Evolutionary conservation across 2,329 filamentous ascomycete species (phyloP), one percentile per base, ranked within the genome.

Genomic region (Colletotrichum godetiae): DNA sequence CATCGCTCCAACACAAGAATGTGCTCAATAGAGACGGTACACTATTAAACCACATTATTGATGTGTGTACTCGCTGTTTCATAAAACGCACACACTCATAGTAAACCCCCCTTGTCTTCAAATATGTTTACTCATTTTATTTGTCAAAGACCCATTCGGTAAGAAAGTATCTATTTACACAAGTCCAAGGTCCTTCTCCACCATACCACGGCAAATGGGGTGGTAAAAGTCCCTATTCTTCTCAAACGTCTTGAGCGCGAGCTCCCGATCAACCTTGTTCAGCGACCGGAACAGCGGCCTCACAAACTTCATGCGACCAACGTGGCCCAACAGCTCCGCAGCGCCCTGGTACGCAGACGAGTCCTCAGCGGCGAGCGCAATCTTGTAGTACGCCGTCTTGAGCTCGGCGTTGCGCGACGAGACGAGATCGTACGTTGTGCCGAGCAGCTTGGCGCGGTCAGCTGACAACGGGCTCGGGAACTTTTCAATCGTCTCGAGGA

Each of bases 241-340:
- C 84, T 93, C 90, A 83, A 98, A 98, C 0, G 95, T 97, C 81
- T 91, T 86, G 66, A 96, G 83, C 0, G 97, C 96, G 78, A 97
- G 83, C 31, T 91, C 85, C 59, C 90, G 87, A 83, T 98, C 92
- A 52, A 94, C 90, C 81, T 92, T 91, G 79, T 93, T 92, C 76
- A 99, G 85, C 62, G 90, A 89, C 74, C 93, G 89, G 85, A 93
- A 98, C 79, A 98, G 84, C 27, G 96, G 95, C 60, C 96, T 88
- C 72, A 98, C 96, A 82, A 96, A 98, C 89, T 98, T 98, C 97
- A 99, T 98, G 70, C 97, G 88, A 13, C 97, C 97, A 29, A 98
- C 95, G 65, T 88, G 88, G 37, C 94, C 94, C 52, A 98, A 86
- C 68, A 98, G 86, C 72, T 94, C 90, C 1, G 93, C 91, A 0